Evolutionary conservation across 352 stramenopile species (phyloP), one percentile per base, ranked within the genome.

Genomic region (Phytophthora hibernalis): DNA sequence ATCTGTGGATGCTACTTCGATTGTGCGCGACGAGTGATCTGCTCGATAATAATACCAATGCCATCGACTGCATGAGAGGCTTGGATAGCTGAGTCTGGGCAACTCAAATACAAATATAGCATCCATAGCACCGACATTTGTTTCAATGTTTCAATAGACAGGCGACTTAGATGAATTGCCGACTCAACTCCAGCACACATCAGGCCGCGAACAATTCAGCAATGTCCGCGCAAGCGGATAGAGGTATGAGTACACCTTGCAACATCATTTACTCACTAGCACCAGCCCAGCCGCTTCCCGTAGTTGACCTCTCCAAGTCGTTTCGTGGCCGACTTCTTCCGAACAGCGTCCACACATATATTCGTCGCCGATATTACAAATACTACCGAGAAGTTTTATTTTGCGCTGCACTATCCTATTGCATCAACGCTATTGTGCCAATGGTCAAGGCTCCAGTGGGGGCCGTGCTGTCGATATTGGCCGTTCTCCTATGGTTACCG

Each of bases 271-370:
- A 77, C 51, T 40, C 64, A 5, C 60, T 82, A 12, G 68, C 77
- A 18, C 70, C 67, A n/a, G 66, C 70, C 2, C 38, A 45, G 7
- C n/a, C 58, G 12, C 67, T 82, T 35, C 74, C 74, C 9, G n/a
- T 59, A 11, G 53, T 77, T 40, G 71, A 82, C 21, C 51, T 82
- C 22, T 77, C 66, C 51, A 76, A 74, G 20, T 79, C 74, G 20
- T 61, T 82, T 43, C 72, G 73, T 43, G 70, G 55, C 18, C 65
- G 61, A 22, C 67, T 70, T 31, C 33, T 82, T n/a, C 63, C 67
- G 1, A 9, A 13, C 2, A 56, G 16, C 22, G 5, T 77, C 3
- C 55, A 77, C 38, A 58, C 54, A 2, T 48, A 18, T 69, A 33
- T 76, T 53, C 49, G 21, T 47, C 24, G 54, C 6, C 45, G 26